Percentiles rank a stretch among this genome's conserved stretches.
phyloP scores from a whole-genome alignment of 129 eudicot species.

The Flaveria robusta region DNA sequence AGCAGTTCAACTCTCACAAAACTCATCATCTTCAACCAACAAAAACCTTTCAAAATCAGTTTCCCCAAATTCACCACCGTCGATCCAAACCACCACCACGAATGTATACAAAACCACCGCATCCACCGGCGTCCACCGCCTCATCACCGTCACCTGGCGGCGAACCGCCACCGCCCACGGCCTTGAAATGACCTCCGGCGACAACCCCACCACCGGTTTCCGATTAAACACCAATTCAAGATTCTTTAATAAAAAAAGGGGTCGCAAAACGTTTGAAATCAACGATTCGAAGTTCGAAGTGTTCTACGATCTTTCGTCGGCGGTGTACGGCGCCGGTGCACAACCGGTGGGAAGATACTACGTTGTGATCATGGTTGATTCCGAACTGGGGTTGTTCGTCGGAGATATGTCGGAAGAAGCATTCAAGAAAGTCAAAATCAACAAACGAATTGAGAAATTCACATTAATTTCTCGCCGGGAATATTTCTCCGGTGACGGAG shows the following conservation, averaged over 20 bases:
- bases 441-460: conserved; percentile 41
- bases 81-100: conserved; percentile 57
- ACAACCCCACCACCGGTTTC: conserved; percentile 49
- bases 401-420: conserved; percentile 69
- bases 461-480: conserved; percentile 61
- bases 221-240: conserved; percentile 74
- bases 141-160: conserved; percentile 72
- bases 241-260: conserved; percentile 67
- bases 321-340: conserved; percentile 64
- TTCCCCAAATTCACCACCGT: conserved; percentile 52
- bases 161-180: conserved; percentile 59
- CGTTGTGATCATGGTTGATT: conserved; percentile 52
- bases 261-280: conserved; percentile 55
- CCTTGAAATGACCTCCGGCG: conserved; percentile 61
- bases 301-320: conserved; percentile 71
- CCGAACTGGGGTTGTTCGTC: conserved; percentile 57
- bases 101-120: conserved; percentile 58
- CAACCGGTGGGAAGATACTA: conserved; percentile 76
- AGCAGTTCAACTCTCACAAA: conserved; percentile 65
- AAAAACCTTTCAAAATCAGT: conserved; percentile 39
- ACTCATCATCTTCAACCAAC: conserved; percentile 58
- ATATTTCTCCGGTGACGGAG: conserved; percentile 65
- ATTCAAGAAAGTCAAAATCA: conserved; percentile 46
- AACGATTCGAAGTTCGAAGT: conserved; percentile 51
- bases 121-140: conserved; percentile 40